phyloP scores from a whole-genome alignment of 495 filamentous ascomycete genomes.

The Daldinia bambusicola region DNA sequence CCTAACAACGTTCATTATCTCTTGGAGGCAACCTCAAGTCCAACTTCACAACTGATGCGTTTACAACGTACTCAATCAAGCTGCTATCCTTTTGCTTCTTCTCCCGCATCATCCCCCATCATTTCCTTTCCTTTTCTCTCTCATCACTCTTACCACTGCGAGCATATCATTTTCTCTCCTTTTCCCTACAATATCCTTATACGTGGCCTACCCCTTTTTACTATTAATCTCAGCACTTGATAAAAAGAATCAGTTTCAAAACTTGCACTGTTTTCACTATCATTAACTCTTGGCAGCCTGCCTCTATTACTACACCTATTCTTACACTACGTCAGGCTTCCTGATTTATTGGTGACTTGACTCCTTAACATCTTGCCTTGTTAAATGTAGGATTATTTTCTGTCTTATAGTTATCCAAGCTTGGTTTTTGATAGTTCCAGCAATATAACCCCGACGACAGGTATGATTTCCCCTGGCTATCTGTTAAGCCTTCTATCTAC shows the following conservation, averaged over 20 bases:
- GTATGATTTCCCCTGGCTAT: background rate
- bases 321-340: background rate
- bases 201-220: background rate
- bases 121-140: background rate
- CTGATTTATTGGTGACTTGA: background rate
- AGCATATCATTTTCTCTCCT: background rate
- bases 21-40: conserved; percentile 12
- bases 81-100: background rate
- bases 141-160: background rate
- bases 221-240: background rate
- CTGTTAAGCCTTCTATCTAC: background rate
- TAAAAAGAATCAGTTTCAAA: background rate
- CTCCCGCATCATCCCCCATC: background rate
- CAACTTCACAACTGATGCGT: conserved; percentile 29
- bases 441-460: background rate
- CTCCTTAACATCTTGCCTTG: background rate
- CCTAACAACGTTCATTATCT: conserved; percentile 30
- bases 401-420: background rate
- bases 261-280: background rate
- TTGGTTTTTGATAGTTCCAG: background rate
- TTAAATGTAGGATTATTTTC: background rate
- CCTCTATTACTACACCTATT: background rate
- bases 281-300: background rate
- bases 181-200: background rate
- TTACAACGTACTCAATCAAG: background rate